Conservation (phyloP, 2,329 filamentous ascomycete species). For the Stemphylium beticola region DNA sequence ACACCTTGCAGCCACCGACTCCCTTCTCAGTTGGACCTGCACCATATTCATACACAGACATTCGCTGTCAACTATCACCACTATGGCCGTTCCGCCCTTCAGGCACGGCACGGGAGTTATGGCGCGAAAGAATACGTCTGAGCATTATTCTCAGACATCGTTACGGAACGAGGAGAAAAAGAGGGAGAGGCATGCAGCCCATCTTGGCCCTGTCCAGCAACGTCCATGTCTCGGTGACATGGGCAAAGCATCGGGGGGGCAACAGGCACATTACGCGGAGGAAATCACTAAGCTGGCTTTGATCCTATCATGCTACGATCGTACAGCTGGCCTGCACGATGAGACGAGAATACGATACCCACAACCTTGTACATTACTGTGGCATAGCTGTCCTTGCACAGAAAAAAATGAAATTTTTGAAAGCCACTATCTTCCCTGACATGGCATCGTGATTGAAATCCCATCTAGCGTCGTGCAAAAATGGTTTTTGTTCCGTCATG, state of each 20-base stretch:
- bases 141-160: background rate
- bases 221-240: background rate
- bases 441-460: background rate
- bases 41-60: conserved; percentile 2
- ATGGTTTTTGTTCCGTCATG: too few relatives aligned
- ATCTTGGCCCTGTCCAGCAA: background rate
- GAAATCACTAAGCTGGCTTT: conserved; percentile 13
- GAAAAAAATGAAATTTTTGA: background rate
- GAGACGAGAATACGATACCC: conserved; percentile 10
- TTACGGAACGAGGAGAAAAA: background rate
- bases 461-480: background rate
- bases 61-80: background rate
- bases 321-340: conserved; percentile 11
- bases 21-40: background rate
- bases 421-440: background rate
- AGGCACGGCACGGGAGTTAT: background rate
- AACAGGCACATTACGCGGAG: background rate
- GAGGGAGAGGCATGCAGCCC: background rate
- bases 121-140: background rate
- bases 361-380: background rate
- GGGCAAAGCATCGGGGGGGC: background rate
- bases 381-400: background rate
- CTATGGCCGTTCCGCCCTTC: background rate
- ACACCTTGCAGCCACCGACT: background rate
- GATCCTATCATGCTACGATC: background rate